Base-by-base conservation (phyloP, 192 early-diverging fungal species). In the Coemansia nantahalensis region DNA sequence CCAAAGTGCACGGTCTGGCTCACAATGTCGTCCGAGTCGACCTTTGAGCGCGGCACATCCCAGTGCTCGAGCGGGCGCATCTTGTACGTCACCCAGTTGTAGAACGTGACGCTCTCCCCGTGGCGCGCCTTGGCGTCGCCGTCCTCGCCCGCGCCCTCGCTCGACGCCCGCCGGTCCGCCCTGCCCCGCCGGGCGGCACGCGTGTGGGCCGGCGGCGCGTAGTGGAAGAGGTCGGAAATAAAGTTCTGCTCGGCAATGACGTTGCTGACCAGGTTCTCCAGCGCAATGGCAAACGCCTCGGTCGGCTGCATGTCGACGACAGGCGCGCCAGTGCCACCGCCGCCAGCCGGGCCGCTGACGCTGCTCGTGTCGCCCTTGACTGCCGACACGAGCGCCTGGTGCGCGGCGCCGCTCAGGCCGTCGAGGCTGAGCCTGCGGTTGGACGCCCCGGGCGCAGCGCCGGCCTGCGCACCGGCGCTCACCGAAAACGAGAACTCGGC, bases 211-310 rank as follows among this genome's bases (percentile, higher is more conserved):
- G 58, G 77, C 41, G 66, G 71, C n/a, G 65, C 56, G 73, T 82
- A 60, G 60, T 86, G 80, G 45, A 98, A 97, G 24, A 94, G 68
- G 51, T 95, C 92, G 15, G 83, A 81, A 39, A 95, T 81, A 55
- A 90, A 94, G 68, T 96, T 97, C 69, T 97, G 92, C 68, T 94
- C 94, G 3, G 88, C 74, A 11, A 90, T 79, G 12, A 95, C 83
- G 13, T 84, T 62, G 19, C 82, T 59, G 10, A 85, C 71, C 17
- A 93, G 69, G 33, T 57, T 69, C 2, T 64, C 62, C 35, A 77
- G 33, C 17, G 66, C 65, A 45, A 65, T 69, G 10, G 56, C 33
- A 54, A 69, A 77, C 1, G 61, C 73, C 51, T 77, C 73, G 6
- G 57, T 39, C 5, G 66, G 65, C 42, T 69, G 66, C 61, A 69